These are phyloP conservation scores for Diospyros lotus DNA, from an alignment of 148 eudicot genomes.

Conservation along the genomic window DNA sequence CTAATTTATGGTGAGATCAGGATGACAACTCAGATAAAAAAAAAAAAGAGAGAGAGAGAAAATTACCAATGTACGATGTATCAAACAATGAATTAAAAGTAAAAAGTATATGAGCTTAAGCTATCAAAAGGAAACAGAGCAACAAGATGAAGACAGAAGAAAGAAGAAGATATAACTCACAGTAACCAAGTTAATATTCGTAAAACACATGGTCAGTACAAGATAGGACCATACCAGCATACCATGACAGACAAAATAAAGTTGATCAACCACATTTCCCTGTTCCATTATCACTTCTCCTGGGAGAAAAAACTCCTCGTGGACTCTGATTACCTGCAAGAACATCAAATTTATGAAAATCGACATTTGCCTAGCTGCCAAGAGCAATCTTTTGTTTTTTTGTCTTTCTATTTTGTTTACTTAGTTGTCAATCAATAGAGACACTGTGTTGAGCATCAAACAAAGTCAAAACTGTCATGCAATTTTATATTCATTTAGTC, in stretches of 20 bases:
- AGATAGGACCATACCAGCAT: slow-evolving; percentile 44
- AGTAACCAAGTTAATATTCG: background rate
- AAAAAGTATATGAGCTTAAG: background rate
- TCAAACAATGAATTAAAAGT: background rate
- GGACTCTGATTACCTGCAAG: slow-evolving; percentile 68
- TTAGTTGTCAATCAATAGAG: background rate
- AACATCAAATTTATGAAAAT: background rate
- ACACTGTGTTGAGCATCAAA: background rate
- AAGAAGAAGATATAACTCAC: background rate
- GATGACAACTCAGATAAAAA: background rate
- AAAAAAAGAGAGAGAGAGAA: background rate
- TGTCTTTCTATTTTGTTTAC: background rate
- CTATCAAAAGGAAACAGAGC: background rate
- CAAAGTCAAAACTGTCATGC: background rate
- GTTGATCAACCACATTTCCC: slow-evolving; percentile 90
- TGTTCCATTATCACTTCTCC: slow-evolving; percentile 93
- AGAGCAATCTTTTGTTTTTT: background rate
- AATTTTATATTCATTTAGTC: background rate
- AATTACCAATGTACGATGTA: background rate
- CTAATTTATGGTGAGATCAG: background rate
- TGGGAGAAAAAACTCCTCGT: slow-evolving; percentile 93
- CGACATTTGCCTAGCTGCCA: background rate
- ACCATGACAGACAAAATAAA: slow-evolving; percentile 91
- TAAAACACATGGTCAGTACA: background rate
- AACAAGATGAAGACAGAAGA: background rate